Conservation (phyloP, 345 rosid species). For the Mangifera indica region DNA sequence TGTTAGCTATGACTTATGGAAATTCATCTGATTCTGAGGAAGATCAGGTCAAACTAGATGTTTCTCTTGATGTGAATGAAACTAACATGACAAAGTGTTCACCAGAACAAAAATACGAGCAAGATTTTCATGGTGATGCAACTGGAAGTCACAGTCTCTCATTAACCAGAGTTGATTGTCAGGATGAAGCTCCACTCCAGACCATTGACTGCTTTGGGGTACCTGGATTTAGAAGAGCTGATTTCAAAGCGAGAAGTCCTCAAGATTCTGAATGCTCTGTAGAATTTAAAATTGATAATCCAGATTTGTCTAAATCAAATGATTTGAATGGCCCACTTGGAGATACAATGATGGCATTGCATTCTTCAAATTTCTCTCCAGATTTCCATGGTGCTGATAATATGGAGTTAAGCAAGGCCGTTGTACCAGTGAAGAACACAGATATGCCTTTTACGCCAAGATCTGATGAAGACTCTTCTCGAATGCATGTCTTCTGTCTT, state of each 20-base stretch:
- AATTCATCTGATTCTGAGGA: slow-evolving; percentile 93
- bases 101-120: slow-evolving; percentile 27
- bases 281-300: slow-evolving; percentile 35
- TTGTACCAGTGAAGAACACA: slow-evolving; percentile 29
- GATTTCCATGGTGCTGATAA: slow-evolving; percentile 34
- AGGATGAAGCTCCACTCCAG: slow-evolving; percentile 32
- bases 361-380: slow-evolving; percentile 31
- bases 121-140: slow-evolving; percentile 23
- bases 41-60: slow-evolving; percentile 44
- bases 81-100: slow-evolving; percentile 24
- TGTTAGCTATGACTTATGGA: slow-evolving; percentile 81
- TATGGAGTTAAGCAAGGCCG: slow-evolving; percentile 28
- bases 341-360: slow-evolving; percentile 26
- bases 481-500: slow-evolving; percentile 89
- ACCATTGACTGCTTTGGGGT: slow-evolving; percentile 29
- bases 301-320: slow-evolving; percentile 29
- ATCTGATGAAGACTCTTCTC: slow-evolving; percentile 75
- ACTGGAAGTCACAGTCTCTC: slow-evolving; percentile 21
- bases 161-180: slow-evolving; percentile 21
- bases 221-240: slow-evolving; percentile 26
- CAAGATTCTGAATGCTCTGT: slow-evolving; percentile 23
- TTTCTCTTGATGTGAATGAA: slow-evolving; percentile 29
- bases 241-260: slow-evolving; percentile 31
- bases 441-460: slow-evolving; percentile 39
- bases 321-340: slow-evolving; percentile 27